phyloP scores from a whole-genome alignment of 257 asterid species.

The Scutellaria galericulata region DNA sequence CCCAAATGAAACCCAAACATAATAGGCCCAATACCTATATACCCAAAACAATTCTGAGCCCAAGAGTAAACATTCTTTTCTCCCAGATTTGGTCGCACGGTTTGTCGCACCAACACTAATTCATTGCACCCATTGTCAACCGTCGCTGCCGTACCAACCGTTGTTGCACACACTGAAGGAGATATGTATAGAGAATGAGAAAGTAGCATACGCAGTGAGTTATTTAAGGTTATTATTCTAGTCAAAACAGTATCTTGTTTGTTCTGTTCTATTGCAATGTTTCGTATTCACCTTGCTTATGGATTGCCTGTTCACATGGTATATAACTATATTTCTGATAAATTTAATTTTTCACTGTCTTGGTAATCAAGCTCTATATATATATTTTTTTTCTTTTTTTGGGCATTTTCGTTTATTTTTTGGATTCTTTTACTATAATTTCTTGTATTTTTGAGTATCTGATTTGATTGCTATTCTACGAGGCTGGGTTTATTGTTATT shows the following conservation, averaged over 20 bases:
- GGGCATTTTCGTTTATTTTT: background rate
- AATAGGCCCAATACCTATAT: no score
- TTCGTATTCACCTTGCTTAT: constrained; percentile 21
- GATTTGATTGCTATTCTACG: background rate
- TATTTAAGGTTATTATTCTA: background rate
- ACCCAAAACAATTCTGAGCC: no score
- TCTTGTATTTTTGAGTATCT: background rate
- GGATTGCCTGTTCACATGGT: constrained; percentile 3
- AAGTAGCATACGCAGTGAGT: constrained; percentile 12
- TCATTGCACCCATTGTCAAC: no score
- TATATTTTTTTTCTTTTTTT: background rate
- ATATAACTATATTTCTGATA: background rate
- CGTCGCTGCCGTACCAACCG: no score
- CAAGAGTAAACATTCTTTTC: no score
- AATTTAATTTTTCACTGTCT: background rate
- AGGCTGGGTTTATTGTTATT: constrained; percentile 4
- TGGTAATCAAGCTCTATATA: background rate
- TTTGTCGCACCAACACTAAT: no score
- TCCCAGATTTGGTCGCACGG: no score
- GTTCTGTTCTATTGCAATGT: constrained; percentile 1
- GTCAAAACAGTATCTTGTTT: background rate
- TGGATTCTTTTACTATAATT: background rate
- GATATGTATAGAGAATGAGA: no score
- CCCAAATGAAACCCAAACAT: no score
- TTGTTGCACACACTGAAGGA: no score